Evolutionary conservation across 2,329 filamentous ascomycete species (phyloP).

Genomic region (Aureobasidium sp.): DNA sequence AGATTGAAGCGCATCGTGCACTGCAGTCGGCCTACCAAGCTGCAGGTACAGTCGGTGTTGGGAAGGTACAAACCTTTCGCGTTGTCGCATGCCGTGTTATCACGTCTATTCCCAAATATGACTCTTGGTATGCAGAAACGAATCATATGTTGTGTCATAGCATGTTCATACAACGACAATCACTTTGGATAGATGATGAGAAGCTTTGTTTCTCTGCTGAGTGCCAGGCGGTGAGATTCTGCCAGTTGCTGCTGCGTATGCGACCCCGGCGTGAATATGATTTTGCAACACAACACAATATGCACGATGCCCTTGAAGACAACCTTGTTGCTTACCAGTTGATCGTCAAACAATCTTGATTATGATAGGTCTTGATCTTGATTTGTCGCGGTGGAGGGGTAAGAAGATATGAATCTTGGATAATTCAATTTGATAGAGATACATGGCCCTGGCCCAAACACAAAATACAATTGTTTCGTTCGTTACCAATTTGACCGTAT

Average conservation of each 20-base stretch:
- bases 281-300: background rate
- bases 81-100: background rate
- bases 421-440: too few species aligned
- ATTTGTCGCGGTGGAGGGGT: background rate
- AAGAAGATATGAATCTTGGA: too few species aligned
- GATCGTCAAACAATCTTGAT: too few species aligned
- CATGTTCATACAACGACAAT: background rate
- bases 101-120: background rate
- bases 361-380: too few species aligned
- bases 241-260: background rate
- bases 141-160: background rate
- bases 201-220: background rate
- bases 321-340: background rate
- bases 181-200: background rate
- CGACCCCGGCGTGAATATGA: background rate
- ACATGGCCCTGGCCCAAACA: too few species aligned
- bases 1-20: background rate
- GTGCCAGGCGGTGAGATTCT: background rate
- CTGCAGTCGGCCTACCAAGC: background rate
- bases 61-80: background rate
- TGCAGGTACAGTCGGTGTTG: background rate
- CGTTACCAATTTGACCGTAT: too few species aligned
- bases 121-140: background rate
- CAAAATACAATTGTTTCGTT: too few species aligned
- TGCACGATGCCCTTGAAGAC: background rate